A percentile compares a stretch with the other conserved stretches of the same genome.
Conservation (phyloP, 768 basidiomycete genomes). For the Collybia sordida region DNA sequence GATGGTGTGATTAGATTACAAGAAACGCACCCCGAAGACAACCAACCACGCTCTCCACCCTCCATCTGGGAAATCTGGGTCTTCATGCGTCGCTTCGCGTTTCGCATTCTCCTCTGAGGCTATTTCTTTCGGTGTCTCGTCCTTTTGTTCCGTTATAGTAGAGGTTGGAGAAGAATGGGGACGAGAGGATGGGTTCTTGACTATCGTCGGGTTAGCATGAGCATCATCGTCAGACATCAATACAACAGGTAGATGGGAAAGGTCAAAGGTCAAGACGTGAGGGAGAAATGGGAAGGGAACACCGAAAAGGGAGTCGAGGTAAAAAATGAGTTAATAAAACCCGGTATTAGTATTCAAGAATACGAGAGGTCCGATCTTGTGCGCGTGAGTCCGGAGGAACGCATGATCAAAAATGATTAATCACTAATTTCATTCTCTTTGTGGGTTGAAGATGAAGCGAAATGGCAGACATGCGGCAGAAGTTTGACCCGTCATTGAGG, state of each 20-base stretch:
- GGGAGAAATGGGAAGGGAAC: no score
- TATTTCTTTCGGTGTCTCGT: background rate
- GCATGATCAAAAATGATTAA: no score
- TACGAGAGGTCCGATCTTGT: no score
- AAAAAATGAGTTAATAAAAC: background rate
- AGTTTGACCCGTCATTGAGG: no score
- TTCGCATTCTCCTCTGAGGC: background rate
- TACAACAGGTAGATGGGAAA: no score
- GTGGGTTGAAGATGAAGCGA: no score
- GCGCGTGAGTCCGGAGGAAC: no score
- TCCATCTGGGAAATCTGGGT: slow-evolving; percentile 37
- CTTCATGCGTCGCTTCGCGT: slow-evolving; percentile 1
- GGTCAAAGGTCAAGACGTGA: background rate
- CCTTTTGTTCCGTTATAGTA: background rate
- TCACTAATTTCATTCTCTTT: no score
- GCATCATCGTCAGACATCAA: background rate
- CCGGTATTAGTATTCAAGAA: background rate
- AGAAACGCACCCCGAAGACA: slow-evolving; percentile 36
- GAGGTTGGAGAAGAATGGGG: background rate
- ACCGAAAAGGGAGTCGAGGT: background rate
- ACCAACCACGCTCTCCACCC: slow-evolving; percentile 45
- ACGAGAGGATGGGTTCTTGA: background rate
- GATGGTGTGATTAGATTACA: background rate
- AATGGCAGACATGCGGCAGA: no score
- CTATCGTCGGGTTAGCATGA: background rate